Conservation (phyloP, 768 basidiomycete genomes). For the Chalciporus piperatus region DNA sequence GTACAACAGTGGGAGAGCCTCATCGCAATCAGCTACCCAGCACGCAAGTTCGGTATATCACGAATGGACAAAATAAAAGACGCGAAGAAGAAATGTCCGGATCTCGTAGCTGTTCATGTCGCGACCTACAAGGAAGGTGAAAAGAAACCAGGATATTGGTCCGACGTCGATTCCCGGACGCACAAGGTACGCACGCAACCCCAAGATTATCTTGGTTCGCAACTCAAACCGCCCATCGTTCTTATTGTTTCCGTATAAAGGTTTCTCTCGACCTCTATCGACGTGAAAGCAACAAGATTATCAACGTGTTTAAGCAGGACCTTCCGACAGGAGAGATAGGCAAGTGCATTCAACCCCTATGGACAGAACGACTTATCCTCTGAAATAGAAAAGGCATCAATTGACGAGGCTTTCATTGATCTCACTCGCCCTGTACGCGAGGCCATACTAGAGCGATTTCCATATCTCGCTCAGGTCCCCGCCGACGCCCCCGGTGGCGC, state of each 20-base stretch:
- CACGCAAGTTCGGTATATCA: slow-evolving; percentile 90
- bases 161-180: slow-evolving; percentile 81
- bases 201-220: background rate
- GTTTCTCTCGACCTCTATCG: slow-evolving; percentile 93
- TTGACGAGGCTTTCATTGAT: slow-evolving; percentile 96
- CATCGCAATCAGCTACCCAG: slow-evolving; percentile 96
- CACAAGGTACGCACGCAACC: slow-evolving; percentile 68
- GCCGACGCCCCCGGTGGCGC: slow-evolving; percentile 62
- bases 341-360: slow-evolving; percentile 29
- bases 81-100: slow-evolving; percentile 82
- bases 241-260: slow-evolving; percentile 34
- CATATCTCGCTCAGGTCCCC: slow-evolving; percentile 72
- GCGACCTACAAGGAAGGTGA: slow-evolving; percentile 93
- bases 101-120: slow-evolving; percentile 84
- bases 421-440: slow-evolving; percentile 80
- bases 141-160: slow-evolving; percentile 85
- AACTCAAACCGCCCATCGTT: background rate
- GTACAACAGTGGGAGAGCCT: slow-evolving; percentile 86
- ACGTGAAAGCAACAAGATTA: slow-evolving; percentile 85
- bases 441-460: slow-evolving; percentile 68
- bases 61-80: slow-evolving; percentile 82
- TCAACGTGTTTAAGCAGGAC: slow-evolving; percentile 75
- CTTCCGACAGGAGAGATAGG: slow-evolving; percentile 82
- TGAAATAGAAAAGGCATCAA: slow-evolving; percentile 86
- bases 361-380: background rate